A percentile compares a stretch with the other conserved stretches of the same genome.
Evolutionary conservation across 495 filamentous ascomycete genomes (phyloP).

Genomic region (Chaetomium cochliodes): DNA sequence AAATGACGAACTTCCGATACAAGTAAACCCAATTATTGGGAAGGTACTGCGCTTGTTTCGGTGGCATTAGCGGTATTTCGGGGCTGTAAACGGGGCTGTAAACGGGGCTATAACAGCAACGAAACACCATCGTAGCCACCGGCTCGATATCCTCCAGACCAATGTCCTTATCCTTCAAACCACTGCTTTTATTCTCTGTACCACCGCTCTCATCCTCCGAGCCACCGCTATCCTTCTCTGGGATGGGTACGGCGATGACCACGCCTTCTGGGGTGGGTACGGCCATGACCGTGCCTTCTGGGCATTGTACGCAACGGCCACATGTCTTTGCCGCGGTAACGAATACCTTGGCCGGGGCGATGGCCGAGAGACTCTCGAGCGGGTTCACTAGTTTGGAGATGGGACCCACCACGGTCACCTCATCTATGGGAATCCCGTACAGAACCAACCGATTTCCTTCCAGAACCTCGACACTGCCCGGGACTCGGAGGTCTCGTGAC

Average conservation of each 20-base stretch:
- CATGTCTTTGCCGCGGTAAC: background rate
- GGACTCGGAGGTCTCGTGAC: background rate
- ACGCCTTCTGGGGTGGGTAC: background rate
- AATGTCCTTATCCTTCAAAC: too few relatives aligned
- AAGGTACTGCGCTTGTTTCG: background rate
- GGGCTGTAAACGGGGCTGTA: background rate
- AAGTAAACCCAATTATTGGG: background rate
- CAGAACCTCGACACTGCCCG: background rate
- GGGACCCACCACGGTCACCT: background rate
- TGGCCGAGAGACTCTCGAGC: background rate
- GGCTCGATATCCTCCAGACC: too few relatives aligned
- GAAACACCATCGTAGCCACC: background rate
- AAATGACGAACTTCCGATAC: background rate
- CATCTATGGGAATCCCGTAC: background rate
- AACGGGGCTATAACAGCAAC: background rate
- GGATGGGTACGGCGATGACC: too few relatives aligned
- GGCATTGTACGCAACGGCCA: background rate
- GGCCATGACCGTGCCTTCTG: background rate
- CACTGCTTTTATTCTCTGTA: too few relatives aligned
- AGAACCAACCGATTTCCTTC: background rate
- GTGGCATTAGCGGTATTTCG: background rate
- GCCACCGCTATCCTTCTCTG: too few relatives aligned
- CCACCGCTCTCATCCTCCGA: too few relatives aligned
- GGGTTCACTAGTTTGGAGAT: background rate
- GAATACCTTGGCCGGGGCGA: background rate